Base-by-base conservation (phyloP, 2,329 filamentous ascomycete genomes). In the Colletotrichum tanaceti region DNA sequence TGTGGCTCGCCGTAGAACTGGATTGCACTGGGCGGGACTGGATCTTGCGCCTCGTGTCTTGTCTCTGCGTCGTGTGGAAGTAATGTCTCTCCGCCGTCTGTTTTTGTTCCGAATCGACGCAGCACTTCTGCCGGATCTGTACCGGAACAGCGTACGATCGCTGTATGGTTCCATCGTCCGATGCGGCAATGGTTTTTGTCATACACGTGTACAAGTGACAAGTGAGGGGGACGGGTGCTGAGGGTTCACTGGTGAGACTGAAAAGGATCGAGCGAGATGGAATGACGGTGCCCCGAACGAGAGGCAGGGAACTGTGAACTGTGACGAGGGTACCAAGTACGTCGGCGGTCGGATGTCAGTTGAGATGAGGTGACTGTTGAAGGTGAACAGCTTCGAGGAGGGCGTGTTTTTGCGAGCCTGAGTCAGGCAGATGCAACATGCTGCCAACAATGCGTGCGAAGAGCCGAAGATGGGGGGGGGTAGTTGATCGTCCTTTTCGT, bases 331-430 rank as follows among this genome's bases (percentile, higher is more conserved):
- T 52, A 32, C 32, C 32, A 35, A 35, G 32, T 60, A 68, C 55
- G 65, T 68, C 65, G 61, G 62, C 24, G 55, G 24, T 65, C 60
- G 20, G 44, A 41, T 32, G 46, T 60, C 24, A 55, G 49, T 44
- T 55, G 43, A 60, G 35, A 60, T 65, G 65, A 68, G 62, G 50
- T 68, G 62, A 65, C 61, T 61, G 60, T 65, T 22, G 20, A 44
- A 43, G 54, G 41, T 39, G 22, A 50, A 18, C 20, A 22, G 60
- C 54, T 28, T 11, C 43, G 9, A 47, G 35, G 47, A 49, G 47
- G 47, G 54, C 35, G 41, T 49, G 35, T n/a, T 55, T 43, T 22
- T 24, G 54, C 24, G 35, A 49, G 22, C 61, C 58, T 53, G 65
- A 68, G 65, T 68, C 65, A 68, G 65, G 43, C 20, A 39, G 43